Base-by-base conservation (phyloP, 31 red algal genomes). In the Asparagopsis taxiformis region DNA sequence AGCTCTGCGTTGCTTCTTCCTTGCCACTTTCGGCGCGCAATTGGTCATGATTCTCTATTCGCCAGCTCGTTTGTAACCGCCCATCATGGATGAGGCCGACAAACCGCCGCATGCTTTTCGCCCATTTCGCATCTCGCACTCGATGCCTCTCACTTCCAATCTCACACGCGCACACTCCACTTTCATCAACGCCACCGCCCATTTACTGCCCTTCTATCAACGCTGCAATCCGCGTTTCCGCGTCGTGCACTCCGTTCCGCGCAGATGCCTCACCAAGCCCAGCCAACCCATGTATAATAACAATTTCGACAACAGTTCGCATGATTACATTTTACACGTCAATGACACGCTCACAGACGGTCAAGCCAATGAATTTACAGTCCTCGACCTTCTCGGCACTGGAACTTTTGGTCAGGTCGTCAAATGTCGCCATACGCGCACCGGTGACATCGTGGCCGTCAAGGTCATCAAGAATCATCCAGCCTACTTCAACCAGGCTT, bases 321-420 rank as follows among this genome's bases (percentile, higher is more conserved):
- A 88, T 71, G 91, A 94, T 61, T 94, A 82, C 38, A 88, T 94
- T 34, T 76, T 94, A 1, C 62, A 55, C 22, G 91, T 85, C 38
- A 48, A 94, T n/a, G 91, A 94, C 50, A 58, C 55, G 19, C 63
- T 94, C 32, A 26, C 37, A 20, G 75, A 78, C 13, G 69, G 59
- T 24, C 55, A 52, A 9, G 76, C 68, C 34, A 77, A 72, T 55
- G 53, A 79, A 13, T 96, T 86, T 48, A 60, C 36, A 30, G 94
- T 97, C 24, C 51, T 93, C 30, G 94, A 97, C 52, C 64, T 97
- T 11, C 68, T 97, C 31, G 94, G 94, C 25, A 79, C 68, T 6
- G 94, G 94, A n/a, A 97, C 94, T 13, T 97, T 97, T 78, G 94
- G 89, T 0, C 94, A 97, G 46, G 94, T 97, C 25, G 77, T 89